Evolutionary conservation across 2,329 filamentous ascomycete species (phyloP).

Genomic region (Orbilia oligospora): DNA sequence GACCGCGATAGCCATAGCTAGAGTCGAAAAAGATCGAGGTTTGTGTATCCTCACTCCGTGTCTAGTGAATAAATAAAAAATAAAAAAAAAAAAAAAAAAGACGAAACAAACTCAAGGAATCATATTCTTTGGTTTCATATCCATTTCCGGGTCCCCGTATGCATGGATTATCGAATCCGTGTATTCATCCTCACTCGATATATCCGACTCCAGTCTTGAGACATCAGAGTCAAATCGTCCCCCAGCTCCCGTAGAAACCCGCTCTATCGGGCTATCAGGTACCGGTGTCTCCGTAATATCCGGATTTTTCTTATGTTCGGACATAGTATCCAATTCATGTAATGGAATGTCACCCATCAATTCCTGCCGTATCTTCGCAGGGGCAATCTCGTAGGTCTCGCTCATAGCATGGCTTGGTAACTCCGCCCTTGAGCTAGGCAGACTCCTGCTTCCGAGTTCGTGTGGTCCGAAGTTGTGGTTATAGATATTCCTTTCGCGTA

Average conservation of each 20-base stretch:
- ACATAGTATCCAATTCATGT: slow-evolving; percentile 40
- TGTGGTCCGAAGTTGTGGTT: slow-evolving; percentile 40
- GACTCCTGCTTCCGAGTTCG: slow-evolving; percentile 53
- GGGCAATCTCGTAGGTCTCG: slow-evolving; percentile 42
- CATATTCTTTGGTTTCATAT: slow-evolving; percentile 32
- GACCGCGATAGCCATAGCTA: not conserved
- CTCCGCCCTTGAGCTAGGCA: slow-evolving; percentile 54
- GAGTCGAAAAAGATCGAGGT: not conserved
- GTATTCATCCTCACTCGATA: slow-evolving; percentile 51
- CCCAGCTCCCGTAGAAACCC: slow-evolving; percentile 41
- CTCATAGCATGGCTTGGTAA: slow-evolving; percentile 43
- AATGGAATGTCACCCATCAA: slow-evolving; percentile 45
- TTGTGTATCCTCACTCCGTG: not conserved
- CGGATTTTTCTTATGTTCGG: slow-evolving; percentile 21
- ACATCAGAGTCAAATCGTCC: slow-evolving; percentile 56
- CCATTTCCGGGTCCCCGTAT: slow-evolving; percentile 40
- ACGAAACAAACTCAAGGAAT: not conserved
- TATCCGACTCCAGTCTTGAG: slow-evolving; percentile 52
- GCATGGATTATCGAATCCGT: slow-evolving; percentile 50
- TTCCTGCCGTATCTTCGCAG: slow-evolving; percentile 54
- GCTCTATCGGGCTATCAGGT: slow-evolving; percentile 58
- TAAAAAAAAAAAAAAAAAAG: not conserved
- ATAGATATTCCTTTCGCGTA: slow-evolving; percentile 52
- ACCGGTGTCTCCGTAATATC: slow-evolving; percentile 36
- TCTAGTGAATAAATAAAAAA: not conserved